Conservation (phyloP, 495 filamentous ascomycete species). For the Wilcoxina mikolae region DNA sequence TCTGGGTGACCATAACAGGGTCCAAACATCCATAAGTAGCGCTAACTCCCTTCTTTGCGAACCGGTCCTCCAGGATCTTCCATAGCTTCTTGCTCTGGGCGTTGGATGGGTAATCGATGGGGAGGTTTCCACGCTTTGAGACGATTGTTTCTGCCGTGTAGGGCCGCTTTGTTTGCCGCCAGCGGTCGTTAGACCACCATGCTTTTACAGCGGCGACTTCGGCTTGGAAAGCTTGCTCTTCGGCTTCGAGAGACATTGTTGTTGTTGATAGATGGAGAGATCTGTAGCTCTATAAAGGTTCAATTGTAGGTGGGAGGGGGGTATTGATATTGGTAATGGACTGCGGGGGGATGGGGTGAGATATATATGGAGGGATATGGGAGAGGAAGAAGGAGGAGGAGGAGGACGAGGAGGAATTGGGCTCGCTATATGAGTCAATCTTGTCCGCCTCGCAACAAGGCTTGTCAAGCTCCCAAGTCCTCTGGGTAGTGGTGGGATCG, state of each 20-base stretch:
- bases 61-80: slow-evolving; percentile 72
- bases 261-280: slow-evolving; percentile 32
- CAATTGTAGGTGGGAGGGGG: not conserved
- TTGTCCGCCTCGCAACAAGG: not conserved
- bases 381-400: not conserved
- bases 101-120: slow-evolving; percentile 84
- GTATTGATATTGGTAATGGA: not conserved
- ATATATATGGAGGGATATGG: not conserved
- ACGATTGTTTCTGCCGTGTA: slow-evolving; percentile 97
- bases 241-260: slow-evolving; percentile 47
- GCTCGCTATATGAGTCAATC: not conserved
- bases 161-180: slow-evolving; percentile 80
- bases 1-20: slow-evolving; percentile 95
- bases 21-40: slow-evolving; percentile 96
- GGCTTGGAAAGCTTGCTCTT: slow-evolving; percentile 62
- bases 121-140: slow-evolving; percentile 78
- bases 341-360: not conserved
- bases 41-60: slow-evolving; percentile 66
- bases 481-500: no score
- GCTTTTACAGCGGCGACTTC: slow-evolving; percentile 78
- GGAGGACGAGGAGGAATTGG: not conserved
- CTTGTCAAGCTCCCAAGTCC: not conserved
- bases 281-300: not conserved
- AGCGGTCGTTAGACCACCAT: slow-evolving; percentile 88
- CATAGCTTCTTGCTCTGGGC: slow-evolving; percentile 84